Percentiles rank a stretch among this genome's conserved stretches.
Evolutionary conservation across 2,329 filamentous ascomycete species (phyloP).

Genomic region (Cladosporium sp.): DNA sequence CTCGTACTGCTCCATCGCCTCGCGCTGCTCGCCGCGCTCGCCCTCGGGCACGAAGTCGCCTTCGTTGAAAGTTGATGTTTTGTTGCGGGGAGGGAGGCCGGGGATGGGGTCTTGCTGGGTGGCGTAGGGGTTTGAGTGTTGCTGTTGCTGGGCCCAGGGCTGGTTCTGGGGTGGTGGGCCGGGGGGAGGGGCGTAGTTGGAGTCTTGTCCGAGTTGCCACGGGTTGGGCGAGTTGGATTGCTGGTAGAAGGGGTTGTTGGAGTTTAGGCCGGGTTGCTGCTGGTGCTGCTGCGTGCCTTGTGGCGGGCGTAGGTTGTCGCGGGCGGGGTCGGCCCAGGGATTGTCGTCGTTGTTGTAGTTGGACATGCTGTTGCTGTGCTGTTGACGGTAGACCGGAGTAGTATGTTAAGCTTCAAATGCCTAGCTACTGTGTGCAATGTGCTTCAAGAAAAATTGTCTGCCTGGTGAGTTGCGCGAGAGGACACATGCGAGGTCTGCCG

Average conservation of each 20-base stretch:
- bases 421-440: no score
- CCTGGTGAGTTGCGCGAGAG: no score
- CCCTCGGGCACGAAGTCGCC: slow-evolving; percentile 34
- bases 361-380: not conserved
- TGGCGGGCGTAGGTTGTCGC: slow-evolving; percentile 7
- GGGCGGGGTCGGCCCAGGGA: slow-evolving; percentile 10
- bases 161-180: slow-evolving; percentile 11
- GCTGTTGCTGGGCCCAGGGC: slow-evolving; percentile 6
- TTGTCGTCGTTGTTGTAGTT: slow-evolving; percentile 10
- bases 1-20: slow-evolving; percentile 40
- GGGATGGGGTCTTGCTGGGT: not conserved
- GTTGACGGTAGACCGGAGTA: no score
- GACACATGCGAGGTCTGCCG: no score
- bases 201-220: slow-evolving; percentile 11
- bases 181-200: slow-evolving; percentile 11
- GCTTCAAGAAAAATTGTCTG: no score
- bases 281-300: not conserved
- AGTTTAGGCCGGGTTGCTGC: not conserved
- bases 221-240: slow-evolving; percentile 11
- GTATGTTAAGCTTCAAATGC: no score
- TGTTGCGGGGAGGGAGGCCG: not conserved
- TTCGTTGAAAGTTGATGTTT: slow-evolving; percentile 27
- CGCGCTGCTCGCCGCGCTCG: slow-evolving; percentile 31
- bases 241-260: slow-evolving; percentile 12
- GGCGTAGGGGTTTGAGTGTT: slow-evolving; percentile 1